Base-by-base conservation (phyloP, 805 yeast species). In the Candida wancherniae region DNA sequence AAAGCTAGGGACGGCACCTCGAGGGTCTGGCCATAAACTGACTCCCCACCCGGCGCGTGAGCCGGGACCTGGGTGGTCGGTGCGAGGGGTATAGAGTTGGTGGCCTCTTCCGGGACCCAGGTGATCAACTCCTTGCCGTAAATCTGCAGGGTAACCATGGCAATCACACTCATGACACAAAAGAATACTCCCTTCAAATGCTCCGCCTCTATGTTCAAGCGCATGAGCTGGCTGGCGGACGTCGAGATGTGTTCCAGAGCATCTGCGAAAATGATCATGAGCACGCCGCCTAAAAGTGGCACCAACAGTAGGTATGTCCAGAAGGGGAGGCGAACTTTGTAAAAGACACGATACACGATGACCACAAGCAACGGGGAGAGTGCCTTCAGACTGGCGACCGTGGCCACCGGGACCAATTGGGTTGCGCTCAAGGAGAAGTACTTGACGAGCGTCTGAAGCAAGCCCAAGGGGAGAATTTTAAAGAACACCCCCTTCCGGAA, bases 81-180 rank as follows among this genome's bases (percentile, higher is more conserved):
- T 6, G 10, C 24, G 15, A 45, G 29, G 12, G 38, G 24, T 9
- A 47, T 49, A 16, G 57, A 45, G 16, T 45, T 43, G 3, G 34
- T 29, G 12, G 42, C 29, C 10, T 45, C 50, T 32, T 56, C 58
- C 6, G 44, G 48, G 57, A 21, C 88, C 67, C 67, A 59, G 1
- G 66, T 84, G 39, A 86, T 73, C 22, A 87, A 77, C 41, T 77
- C 80, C 58, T 87, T 87, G 22, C 92, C 87, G 56, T 84, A 86
- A 26, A 87, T 83, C 51, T 86, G 86, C 50, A 86, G 95, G 3
- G 78, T 73, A 4, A 90, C 94, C 62, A 87, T 86, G 12, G 85
- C 75, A 6, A 82, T 53, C 28, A 88, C 72, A 4, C 92, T 76
- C 18, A 75, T 37, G 7, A 80, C 58, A 9, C 95, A 90, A 48